phyloP scores from a whole-genome alignment of 1,139 yeast species.

The Scheffersomyces titani region DNA sequence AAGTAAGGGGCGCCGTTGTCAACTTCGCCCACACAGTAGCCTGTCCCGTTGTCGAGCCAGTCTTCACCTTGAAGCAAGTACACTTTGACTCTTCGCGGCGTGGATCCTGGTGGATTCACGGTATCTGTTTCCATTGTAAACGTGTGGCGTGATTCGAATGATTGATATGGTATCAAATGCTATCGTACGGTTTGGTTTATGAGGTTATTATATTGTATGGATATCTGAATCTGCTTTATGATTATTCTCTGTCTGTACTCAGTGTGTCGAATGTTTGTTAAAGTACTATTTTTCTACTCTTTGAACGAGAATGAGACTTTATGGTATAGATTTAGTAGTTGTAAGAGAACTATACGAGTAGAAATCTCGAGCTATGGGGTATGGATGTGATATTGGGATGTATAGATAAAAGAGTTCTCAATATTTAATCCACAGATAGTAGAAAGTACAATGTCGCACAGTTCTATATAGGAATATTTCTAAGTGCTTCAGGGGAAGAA shows the following conservation, averaged over 20 bases:
- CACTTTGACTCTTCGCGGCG: conserved; percentile 83
- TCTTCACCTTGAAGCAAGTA: conserved; percentile 77
- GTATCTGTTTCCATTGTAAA: neutral
- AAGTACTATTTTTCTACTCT: neutral
- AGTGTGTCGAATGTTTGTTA: neutral
- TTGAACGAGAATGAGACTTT: neutral
- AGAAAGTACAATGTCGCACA: neutral
- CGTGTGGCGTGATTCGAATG: neutral
- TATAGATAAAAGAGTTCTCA: neutral
- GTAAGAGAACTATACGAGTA: neutral
- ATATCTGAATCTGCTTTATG: neutral
- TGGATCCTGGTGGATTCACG: conserved; percentile 1
- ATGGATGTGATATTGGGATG: neutral
- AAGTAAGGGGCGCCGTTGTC: conserved; percentile 56
- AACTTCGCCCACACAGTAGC: conserved; percentile 77
- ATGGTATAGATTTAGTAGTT: neutral
- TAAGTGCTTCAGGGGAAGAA: neutral
- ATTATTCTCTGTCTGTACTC: neutral
- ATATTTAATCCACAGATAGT: neutral
- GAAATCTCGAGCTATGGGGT: neutral
- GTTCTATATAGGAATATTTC: neutral
- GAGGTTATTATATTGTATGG: no score
- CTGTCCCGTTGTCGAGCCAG: conserved; percentile 95
- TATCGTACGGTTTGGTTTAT: neutral
- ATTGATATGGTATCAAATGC: neutral